Base-by-base conservation (phyloP, 495 filamentous ascomycete genomes). In the Recurvomyces mirabilis region DNA sequence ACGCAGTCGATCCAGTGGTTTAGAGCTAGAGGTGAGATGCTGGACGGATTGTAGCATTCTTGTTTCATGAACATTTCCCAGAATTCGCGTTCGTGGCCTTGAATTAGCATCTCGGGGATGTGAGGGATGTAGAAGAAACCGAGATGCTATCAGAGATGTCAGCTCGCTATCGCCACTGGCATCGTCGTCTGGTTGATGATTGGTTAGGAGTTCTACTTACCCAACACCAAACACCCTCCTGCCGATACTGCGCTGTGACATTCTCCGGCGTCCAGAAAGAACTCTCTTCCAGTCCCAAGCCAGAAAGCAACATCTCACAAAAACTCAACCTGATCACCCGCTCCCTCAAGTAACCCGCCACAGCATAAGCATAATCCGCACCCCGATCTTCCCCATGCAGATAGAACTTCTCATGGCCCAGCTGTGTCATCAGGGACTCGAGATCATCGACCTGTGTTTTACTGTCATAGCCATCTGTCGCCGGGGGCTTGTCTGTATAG, bases 401-500 rank as follows among this genome's bases (percentile, higher is more conserved):
- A 13, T 30, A 23, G 36, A 52, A 52, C 38, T 37, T 41, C 28
- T 48, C 43, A 21, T 47, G 43, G 14, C 49, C 43, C 4, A 52
- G 43, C 17, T 41, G 33, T 9, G 14, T 40, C 49, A 52, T 52
- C 10, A 52, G 22, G 4, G 47, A 43, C 5, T 28, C 42, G 35
- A 52, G 21, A 35, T 52, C 49, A 13, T 52, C 37, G 3, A 44
- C 49, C 26, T 52, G 40, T 14, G 22, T 30, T 20, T 23, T 34
- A 22, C 14, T 20, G 14, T 47, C 43, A 15, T 52, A 52, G 1
- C 49, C 49, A 11, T 43, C 45, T 4, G 36, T 43, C 1, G 44
- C 29, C 1, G 50, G 50, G 5, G 50, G 44, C 28, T 53, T 53
- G 37, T 53, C 50, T 12, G 50, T 53, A 13, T 40, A 40, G 11